Conservation (phyloP, 1,284 basidiomycete genomes). For the Cutaneotrichosporon dermatis region DNA sequence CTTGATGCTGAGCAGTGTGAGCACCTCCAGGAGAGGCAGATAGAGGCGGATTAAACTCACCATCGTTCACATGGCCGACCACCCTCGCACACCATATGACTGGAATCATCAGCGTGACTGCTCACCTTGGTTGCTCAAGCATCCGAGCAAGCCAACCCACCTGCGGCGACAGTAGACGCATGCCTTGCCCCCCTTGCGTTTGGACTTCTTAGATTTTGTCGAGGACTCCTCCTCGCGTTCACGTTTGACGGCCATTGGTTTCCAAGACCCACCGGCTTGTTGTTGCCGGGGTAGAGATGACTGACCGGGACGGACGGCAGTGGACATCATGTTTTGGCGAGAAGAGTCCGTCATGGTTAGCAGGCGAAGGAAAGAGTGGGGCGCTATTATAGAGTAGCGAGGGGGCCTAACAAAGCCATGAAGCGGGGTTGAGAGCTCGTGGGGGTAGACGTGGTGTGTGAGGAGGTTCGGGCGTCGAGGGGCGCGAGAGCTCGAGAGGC, state of each 20-base stretch:
- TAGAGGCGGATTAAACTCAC: conserved; percentile 53
- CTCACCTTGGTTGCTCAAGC: no score
- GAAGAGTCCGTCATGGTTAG: not conserved
- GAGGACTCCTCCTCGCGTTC: not conserved
- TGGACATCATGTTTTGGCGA: conserved; percentile 2
- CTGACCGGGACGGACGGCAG: not conserved
- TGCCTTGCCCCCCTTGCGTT: conserved; percentile 60
- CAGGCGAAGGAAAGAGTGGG: no score
- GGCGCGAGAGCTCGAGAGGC: no score
- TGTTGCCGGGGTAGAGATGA: not conserved
- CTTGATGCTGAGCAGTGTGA: conserved; percentile 62
- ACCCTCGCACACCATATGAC: conserved; percentile 80
- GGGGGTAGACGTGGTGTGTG: no score
- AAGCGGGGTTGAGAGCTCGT: no score
- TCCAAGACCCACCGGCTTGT: not conserved
- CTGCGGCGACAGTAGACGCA: conserved; percentile 89
- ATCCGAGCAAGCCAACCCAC: conserved; percentile 47
- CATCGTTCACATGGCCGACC: conserved; percentile 78
- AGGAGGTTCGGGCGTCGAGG: no score
- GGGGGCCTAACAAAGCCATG: no score
- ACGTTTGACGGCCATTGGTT: conserved; percentile 3
- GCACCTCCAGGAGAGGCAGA: not conserved
- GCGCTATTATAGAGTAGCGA: no score
- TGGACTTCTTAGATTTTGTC: conserved; percentile 52
- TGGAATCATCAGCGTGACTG: no score